Evolutionary conservation across 2,329 filamentous ascomycete genomes (phyloP).

Genomic region (Alternaria alternata): DNA sequence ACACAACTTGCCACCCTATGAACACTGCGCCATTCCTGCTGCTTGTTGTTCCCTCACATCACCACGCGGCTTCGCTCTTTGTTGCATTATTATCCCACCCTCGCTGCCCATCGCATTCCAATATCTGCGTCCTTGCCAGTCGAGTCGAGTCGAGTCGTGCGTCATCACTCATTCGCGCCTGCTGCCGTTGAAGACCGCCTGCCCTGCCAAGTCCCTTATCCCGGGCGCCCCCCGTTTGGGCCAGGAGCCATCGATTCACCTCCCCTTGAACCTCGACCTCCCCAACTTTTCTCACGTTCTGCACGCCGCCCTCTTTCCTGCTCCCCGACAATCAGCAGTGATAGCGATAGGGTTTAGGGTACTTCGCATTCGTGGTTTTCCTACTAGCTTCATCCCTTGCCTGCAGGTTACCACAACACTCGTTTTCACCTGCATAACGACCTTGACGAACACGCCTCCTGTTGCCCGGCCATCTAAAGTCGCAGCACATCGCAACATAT

Average conservation of each 20-base stretch:
- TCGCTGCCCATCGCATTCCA: not conserved
- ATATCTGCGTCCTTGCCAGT: not conserved
- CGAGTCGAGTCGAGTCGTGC: not conserved
- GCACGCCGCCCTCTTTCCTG: conserved; percentile 22
- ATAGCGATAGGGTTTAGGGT: conserved; percentile 14
- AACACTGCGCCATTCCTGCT: conserved; percentile 7
- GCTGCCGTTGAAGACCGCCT: conserved; percentile 28
- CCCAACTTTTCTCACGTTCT: conserved; percentile 11
- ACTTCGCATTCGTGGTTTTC: conserved; percentile 32
- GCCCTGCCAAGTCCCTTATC: conserved; percentile 22
- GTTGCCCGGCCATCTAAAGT: not conserved
- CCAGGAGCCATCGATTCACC: conserved; percentile 31
- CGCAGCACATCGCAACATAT: not conserved
- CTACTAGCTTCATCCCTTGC: conserved; percentile 16
- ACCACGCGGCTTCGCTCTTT: not conserved
- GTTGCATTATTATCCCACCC: conserved; percentile 6
- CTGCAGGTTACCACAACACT: conserved; percentile 28
- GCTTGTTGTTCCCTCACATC: conserved; percentile 2
- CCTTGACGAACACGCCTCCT: conserved; percentile 11
- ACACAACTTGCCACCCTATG: conserved; percentile 13
- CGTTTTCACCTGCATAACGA: conserved; percentile 24
- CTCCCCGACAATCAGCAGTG: conserved; percentile 32
- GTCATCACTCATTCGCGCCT: conserved; percentile 19
- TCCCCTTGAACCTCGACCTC: conserved; percentile 13
- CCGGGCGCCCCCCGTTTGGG: conserved; percentile 21